These are phyloP conservation scores for Boletus patriciae DNA, from an alignment of 768 basidiomycete species.

Conservation along the genomic window DNA sequence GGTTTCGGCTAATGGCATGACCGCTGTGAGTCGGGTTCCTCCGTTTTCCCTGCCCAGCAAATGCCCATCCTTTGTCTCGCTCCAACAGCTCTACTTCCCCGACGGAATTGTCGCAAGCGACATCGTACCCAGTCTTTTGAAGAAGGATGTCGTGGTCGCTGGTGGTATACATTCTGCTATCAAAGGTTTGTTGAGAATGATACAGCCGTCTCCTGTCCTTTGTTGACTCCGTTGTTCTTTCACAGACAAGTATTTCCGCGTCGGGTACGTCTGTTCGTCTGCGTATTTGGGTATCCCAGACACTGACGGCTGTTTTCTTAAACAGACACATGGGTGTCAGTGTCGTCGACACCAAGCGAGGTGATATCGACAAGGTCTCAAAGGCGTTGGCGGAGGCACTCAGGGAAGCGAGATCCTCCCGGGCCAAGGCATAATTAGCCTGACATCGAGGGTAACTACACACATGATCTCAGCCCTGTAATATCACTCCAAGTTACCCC, in stretches of 20 bases:
- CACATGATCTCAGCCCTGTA: not conserved
- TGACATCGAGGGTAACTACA: not conserved
- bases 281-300: not conserved
- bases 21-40: conserved; percentile 53
- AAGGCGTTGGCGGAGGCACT: conserved; percentile 61
- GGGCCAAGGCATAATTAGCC: conserved; percentile 7
- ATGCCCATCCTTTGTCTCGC: not conserved
- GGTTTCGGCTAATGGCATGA: conserved; percentile 92
- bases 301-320: not conserved
- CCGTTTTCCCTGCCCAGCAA: no score
- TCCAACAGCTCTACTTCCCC: conserved; percentile 72
- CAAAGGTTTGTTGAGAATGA: conserved; percentile 54
- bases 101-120: conserved; percentile 75
- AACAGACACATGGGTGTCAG: conserved; percentile 86
- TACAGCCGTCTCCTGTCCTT: not conserved
- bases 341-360: conserved; percentile 67
- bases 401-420: conserved; percentile 30
- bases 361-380: conserved; percentile 75
- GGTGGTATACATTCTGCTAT: conserved; percentile 83
- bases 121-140: conserved; percentile 69
- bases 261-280: conserved; percentile 54
- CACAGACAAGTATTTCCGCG: conserved; percentile 85
- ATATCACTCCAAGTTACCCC: not conserved
- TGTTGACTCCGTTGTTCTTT: conserved; percentile 6
- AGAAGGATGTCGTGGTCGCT: conserved; percentile 77